Evolutionary conservation across 2,329 filamentous ascomycete species (phyloP).

Genomic region (Mycocentrospora acerina): DNA sequence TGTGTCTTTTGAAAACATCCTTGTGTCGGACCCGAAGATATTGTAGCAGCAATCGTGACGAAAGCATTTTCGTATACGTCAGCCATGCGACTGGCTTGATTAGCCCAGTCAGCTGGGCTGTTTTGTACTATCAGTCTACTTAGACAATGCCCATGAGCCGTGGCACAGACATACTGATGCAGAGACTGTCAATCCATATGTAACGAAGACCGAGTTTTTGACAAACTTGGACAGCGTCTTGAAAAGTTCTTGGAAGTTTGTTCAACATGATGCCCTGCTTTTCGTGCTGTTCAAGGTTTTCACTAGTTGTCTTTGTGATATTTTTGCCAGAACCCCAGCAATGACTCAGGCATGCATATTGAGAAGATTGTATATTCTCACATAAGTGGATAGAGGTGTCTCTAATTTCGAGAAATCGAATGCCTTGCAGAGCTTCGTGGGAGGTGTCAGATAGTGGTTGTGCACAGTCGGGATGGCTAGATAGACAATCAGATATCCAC

Average conservation of each 20-base stretch:
- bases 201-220: neutral
- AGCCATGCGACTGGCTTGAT: conserved; percentile 3
- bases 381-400: no score
- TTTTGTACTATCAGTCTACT: conserved; percentile 1
- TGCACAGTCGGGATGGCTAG: no score
- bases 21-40: neutral
- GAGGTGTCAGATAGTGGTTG: no score
- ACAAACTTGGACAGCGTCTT: neutral
- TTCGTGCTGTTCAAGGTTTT: neutral
- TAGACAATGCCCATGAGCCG: no score
- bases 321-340: conserved; percentile 2
- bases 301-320: neutral
- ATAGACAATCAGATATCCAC: no score
- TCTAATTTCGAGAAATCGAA: no score
- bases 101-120: neutral
- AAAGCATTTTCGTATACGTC: neutral
- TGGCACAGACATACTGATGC: neutral
- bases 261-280: neutral
- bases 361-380: no score
- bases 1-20: neutral
- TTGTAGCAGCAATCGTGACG: conserved; percentile 1
- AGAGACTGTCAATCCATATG: conserved; percentile 8
- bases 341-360: conserved; percentile 3
- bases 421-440: no score
- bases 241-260: neutral